Evolutionary conservation across 208 protist species (phyloP).

Genomic region (Zelonia costaricensis): DNA sequence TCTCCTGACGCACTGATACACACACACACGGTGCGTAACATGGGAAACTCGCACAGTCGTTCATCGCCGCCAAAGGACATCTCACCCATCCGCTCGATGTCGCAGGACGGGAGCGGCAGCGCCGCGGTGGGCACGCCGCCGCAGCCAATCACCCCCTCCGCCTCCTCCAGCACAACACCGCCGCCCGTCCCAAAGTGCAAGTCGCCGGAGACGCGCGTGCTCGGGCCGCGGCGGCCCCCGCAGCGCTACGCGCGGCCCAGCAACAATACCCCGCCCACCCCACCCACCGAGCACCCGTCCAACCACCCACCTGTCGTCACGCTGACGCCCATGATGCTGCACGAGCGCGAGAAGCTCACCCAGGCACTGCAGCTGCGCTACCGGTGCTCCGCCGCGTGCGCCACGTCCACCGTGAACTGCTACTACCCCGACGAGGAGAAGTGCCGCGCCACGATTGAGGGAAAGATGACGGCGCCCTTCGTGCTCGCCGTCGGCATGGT

Average conservation of each 20-base stretch:
- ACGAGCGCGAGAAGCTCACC: conserved; percentile 1
- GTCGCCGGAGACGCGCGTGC: background rate
- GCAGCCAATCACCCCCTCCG: background rate
- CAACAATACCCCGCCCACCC: background rate
- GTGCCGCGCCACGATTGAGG: conserved; percentile 22
- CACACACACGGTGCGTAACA: too few relatives aligned
- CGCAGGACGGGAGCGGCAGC: too few relatives aligned
- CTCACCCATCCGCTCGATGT: too few relatives aligned
- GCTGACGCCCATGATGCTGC: background rate
- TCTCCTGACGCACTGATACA: too few relatives aligned
- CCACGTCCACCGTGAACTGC: conserved; percentile 25
- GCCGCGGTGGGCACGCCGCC: too few relatives aligned
- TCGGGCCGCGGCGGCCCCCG: background rate
- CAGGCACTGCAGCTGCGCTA: conserved; percentile 11
- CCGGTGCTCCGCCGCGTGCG: conserved; percentile 29
- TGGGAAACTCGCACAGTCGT: too few relatives aligned
- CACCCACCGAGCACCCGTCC: background rate
- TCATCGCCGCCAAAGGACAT: too few relatives aligned
- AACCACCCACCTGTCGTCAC: background rate
- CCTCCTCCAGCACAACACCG: background rate
- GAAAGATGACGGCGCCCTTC: conserved; percentile 38
- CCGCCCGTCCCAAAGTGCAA: background rate
- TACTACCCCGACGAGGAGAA: conserved; percentile 26
- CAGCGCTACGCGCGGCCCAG: background rate
- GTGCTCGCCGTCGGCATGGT: conserved; percentile 53